Evolutionary conservation across 495 filamentous ascomycete genomes (phyloP).

Genomic region (Penicillium nucicola): DNA sequence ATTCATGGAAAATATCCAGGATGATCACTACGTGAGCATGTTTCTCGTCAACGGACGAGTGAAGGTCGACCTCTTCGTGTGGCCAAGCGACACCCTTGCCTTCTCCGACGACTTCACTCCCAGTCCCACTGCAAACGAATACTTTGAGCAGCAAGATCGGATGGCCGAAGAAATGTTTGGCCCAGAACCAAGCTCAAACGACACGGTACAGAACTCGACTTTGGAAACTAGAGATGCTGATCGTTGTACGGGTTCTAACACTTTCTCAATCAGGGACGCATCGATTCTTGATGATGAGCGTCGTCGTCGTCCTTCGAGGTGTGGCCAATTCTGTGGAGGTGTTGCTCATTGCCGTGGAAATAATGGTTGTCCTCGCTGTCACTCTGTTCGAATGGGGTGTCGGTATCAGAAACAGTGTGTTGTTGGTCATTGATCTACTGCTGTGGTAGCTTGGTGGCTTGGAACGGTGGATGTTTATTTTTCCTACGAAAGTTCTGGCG

Average conservation of each 20-base stretch:
- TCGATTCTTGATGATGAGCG: not conserved
- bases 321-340: constrained; percentile 12
- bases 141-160: not conserved
- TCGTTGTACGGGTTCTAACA: not conserved
- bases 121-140: constrained; percentile 2
- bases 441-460: too few species aligned
- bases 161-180: not conserved
- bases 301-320: too few species aligned
- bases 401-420: constrained; percentile 13
- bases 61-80: constrained; percentile 9
- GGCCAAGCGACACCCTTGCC: constrained; percentile 6
- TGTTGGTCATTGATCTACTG: constrained; percentile 1
- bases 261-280: not conserved
- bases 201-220: not conserved
- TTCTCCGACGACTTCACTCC: constrained; percentile 2
- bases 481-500: too few species aligned
- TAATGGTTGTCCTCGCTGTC: constrained; percentile 11
- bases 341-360: constrained; percentile 9
- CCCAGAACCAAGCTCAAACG: not conserved
- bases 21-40: constrained; percentile 8
- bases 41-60: constrained; percentile 10
- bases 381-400: constrained; percentile 9
- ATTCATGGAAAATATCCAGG: not conserved
- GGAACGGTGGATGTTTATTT: too few species aligned
- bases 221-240: not conserved